These are phyloP conservation scores for Leucocoprinus birnbaumii DNA, from an alignment of 768 basidiomycete genomes.

Conservation along the genomic window DNA sequence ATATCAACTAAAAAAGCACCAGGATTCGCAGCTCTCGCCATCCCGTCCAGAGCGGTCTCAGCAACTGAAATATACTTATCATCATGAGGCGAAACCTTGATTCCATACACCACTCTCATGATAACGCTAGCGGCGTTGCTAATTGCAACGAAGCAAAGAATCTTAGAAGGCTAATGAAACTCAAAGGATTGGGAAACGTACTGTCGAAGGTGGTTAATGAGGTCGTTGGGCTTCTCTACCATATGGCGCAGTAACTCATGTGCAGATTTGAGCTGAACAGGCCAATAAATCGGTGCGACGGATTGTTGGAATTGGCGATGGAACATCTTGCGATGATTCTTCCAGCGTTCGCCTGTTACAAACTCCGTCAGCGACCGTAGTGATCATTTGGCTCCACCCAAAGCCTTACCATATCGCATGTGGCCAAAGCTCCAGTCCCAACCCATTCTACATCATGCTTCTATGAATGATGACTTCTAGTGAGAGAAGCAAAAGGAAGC, in stretches of 20 bases:
- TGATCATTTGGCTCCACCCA: background rate
- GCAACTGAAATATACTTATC: constrained; percentile 51
- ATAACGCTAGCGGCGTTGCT: constrained; percentile 51
- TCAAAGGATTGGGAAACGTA: constrained; percentile 26
- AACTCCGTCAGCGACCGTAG: background rate
- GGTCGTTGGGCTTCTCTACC: constrained; percentile 36
- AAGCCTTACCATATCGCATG: constrained; percentile 40
- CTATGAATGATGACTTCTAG: background rate
- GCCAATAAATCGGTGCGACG: constrained; percentile 37
- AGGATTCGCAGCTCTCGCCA: constrained; percentile 46
- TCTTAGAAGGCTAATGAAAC: constrained; percentile 2
- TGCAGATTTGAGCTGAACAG: constrained; percentile 42
- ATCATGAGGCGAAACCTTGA: constrained; percentile 35
- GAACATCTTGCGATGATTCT: constrained; percentile 49
- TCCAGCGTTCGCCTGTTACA: constrained; percentile 47
- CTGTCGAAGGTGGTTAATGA: constrained; percentile 50
- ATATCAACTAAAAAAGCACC: constrained; percentile 53
- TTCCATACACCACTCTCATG: constrained; percentile 53
- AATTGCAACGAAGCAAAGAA: background rate
- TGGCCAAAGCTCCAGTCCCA: constrained; percentile 55
- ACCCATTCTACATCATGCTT: constrained; percentile 25
- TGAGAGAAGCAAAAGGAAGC: constrained; percentile 13
- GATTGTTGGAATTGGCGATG: constrained; percentile 48
- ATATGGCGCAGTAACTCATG: constrained; percentile 43
- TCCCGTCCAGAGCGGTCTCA: constrained; percentile 47